Percentiles rank a stretch among this genome's conserved stretches.
Evolutionary conservation across 139 green algal genomes (phyloP).

Genomic region (Coelastrella sp.): DNA sequence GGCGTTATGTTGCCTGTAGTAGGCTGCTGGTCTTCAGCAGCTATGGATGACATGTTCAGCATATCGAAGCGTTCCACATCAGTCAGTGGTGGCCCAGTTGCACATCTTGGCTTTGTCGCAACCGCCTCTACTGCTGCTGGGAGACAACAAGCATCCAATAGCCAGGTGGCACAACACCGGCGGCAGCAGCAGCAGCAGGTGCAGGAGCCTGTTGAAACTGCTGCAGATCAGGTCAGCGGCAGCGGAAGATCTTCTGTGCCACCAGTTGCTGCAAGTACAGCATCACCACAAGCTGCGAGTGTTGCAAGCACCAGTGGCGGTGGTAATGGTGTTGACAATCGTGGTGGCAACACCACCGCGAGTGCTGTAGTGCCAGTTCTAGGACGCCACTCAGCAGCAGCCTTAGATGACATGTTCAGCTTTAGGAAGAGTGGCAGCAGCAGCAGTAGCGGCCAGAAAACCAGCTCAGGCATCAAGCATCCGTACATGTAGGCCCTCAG

Average conservation of each 20-base stretch:
- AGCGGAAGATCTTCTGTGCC: no score
- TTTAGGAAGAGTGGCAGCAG: conserved; percentile 23
- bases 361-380: conserved; percentile 9
- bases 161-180: background rate
- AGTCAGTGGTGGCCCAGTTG: conserved; percentile 12
- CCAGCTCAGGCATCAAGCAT: background rate
- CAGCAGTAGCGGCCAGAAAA: background rate
- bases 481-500: background rate
- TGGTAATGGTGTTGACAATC: no score
- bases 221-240: background rate
- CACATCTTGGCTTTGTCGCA: no score
- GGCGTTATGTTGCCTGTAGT: background rate
- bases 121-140: no score
- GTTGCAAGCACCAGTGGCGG: no score
- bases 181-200: background rate
- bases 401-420: conserved; percentile 31
- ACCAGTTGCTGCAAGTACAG: no score
- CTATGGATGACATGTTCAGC: conserved; percentile 41
- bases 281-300: background rate
- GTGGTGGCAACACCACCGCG: no score
- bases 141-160: no score
- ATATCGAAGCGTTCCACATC: background rate
- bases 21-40: background rate
- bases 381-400: background rate
- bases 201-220: background rate